Evolutionary conservation across 2,329 filamentous ascomycete species (phyloP).

Genomic region (Colletotrichum chrysophilum): DNA sequence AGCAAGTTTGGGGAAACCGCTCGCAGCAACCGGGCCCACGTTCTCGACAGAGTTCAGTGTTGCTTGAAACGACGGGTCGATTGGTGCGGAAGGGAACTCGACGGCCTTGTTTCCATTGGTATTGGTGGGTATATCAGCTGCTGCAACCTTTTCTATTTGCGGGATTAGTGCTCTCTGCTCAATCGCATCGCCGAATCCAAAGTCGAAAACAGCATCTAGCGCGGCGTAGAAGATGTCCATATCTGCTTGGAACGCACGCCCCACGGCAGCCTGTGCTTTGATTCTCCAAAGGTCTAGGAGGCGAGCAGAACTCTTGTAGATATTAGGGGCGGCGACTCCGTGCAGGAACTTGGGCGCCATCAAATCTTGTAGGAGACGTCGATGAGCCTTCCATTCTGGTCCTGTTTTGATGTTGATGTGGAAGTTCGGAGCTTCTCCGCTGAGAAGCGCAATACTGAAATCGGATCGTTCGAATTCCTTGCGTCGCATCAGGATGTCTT

Average conservation of each 20-base stretch:
- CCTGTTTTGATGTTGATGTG: slow-evolving; percentile 38
- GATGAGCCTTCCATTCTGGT: slow-evolving; percentile 36
- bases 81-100: not conserved
- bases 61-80: not conserved
- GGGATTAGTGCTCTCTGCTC: not conserved
- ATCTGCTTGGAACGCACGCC: slow-evolving; percentile 33
- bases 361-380: slow-evolving; percentile 37
- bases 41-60: not conserved
- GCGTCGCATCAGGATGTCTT: slow-evolving; percentile 37
- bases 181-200: slow-evolving; percentile 27
- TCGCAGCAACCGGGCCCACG: not conserved
- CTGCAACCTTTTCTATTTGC: not conserved
- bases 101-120: not conserved
- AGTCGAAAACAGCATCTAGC: slow-evolving; percentile 40
- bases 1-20: not conserved
- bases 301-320: slow-evolving; percentile 32
- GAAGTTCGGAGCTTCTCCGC: slow-evolving; percentile 23
- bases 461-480: slow-evolving; percentile 38
- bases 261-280: slow-evolving; percentile 32
- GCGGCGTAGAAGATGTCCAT: slow-evolving; percentile 35
- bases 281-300: slow-evolving; percentile 38
- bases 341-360: slow-evolving; percentile 42
- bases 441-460: slow-evolving; percentile 7
- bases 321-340: slow-evolving; percentile 34
- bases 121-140: not conserved